These are phyloP conservation scores for Chamaecyparis obtusa DNA, from an alignment of 75 land plant genomes.

Conservation along the genomic window DNA sequence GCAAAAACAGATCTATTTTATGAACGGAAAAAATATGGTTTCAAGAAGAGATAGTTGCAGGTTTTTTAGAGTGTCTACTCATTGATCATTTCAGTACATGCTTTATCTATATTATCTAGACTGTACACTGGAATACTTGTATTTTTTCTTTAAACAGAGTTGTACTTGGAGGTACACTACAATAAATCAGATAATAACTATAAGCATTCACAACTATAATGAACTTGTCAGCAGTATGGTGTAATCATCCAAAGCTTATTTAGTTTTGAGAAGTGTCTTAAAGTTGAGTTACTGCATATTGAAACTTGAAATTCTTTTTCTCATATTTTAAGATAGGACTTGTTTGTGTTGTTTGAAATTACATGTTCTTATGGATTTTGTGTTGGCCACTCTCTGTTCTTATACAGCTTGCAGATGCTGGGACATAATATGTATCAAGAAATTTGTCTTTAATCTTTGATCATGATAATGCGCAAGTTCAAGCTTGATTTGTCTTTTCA, in stretches of 20 bases:
- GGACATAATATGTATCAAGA: too few relatives aligned
- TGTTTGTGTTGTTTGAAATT: too few relatives aligned
- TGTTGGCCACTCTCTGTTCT: too few relatives aligned
- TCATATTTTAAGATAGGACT: too few relatives aligned
- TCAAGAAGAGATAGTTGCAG: slow-evolving; percentile 48
- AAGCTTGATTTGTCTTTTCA: too few relatives aligned
- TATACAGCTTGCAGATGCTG: too few relatives aligned
- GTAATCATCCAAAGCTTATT: background rate
- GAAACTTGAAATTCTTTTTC: too few relatives aligned
- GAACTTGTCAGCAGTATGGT: background rate
- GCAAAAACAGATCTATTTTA: slow-evolving; percentile 74
- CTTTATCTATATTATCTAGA: background rate
- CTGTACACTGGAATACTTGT: background rate
- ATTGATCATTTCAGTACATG: background rate
- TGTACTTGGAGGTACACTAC: background rate
- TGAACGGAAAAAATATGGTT: slow-evolving; percentile 75
- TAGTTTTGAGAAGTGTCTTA: too few relatives aligned
- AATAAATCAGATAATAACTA: background rate
- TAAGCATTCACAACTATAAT: background rate
- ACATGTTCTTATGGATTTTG: too few relatives aligned
- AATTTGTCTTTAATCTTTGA: too few relatives aligned
- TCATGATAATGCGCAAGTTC: too few relatives aligned
- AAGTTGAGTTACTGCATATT: too few relatives aligned
- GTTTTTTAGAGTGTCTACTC: background rate
- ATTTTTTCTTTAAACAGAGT: background rate